These are phyloP conservation scores for Teunomyces tritomae DNA, from an alignment of 805 yeast genomes.

Conservation along the genomic window DNA sequence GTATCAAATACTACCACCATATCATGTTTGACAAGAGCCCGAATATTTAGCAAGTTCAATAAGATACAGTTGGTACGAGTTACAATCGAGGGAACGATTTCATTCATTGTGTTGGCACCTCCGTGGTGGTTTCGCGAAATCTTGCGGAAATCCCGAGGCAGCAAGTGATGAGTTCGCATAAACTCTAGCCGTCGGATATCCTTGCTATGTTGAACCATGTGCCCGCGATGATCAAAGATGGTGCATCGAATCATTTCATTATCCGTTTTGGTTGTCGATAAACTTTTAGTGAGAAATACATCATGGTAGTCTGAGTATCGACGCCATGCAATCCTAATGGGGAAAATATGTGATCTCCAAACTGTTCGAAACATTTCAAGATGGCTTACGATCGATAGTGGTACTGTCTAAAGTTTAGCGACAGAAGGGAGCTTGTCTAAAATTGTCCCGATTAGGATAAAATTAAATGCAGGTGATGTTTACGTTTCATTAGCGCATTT, in stretches of 20 bases:
- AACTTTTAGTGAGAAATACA: conserved; percentile 19
- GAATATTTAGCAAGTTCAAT: conserved; percentile 46
- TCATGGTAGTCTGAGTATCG: conserved; percentile 8
- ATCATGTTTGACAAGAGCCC: conserved; percentile 53
- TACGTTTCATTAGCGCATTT: not conserved
- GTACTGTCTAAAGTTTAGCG: not conserved
- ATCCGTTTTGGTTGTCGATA: conserved; percentile 18
- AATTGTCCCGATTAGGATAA: conserved; percentile 1
- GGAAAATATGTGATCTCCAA: not conserved
- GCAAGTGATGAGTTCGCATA: conserved; percentile 43
- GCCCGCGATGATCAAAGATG: conserved; percentile 46
- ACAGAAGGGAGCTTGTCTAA: not conserved
- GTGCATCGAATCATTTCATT: conserved; percentile 45
- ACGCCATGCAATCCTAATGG: not conserved
- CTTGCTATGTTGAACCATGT: conserved; percentile 42
- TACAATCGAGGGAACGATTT: conserved; percentile 57
- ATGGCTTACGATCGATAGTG: not conserved
- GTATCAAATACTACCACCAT: conserved; percentile 48
- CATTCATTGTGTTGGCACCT: conserved; percentile 24
- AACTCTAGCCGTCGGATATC: conserved; percentile 44
- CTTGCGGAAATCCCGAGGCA: conserved; percentile 60
- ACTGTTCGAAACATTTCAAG: not conserved
- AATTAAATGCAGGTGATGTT: conserved; percentile 3
- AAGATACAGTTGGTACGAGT: conserved; percentile 47
- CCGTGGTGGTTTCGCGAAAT: conserved; percentile 31